Evolutionary conservation across 2,329 filamentous ascomycete species (phyloP), one percentile per base, ranked within the genome.

Genomic region (Mycosphaerella arachidis): DNA sequence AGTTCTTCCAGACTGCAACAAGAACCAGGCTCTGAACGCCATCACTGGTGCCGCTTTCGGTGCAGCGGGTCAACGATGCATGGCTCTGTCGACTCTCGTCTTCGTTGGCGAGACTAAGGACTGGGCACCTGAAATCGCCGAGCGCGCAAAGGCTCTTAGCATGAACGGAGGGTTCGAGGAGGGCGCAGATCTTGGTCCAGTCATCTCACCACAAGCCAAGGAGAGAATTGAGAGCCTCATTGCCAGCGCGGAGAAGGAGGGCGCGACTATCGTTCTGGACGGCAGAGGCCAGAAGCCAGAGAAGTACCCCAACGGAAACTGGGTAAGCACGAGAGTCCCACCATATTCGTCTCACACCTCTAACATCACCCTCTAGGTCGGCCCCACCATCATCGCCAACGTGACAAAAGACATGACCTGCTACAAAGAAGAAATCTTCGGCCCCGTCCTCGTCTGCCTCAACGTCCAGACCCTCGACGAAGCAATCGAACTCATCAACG

Each of bases 231-330:
- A 93, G 76, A 77, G 78, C 43, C 77, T 94, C 52, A 92, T 94
- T 68, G 83, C 84, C 37, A 89, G 85, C 62, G 90, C 90, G 43
- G 88, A 93, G 78, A 81, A 85, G 69, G 90, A 94, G 75, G 90
- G 91, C 55, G 90, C 90, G 16, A 92, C 85, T 7, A 89, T 94
- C 66, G 79, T 93, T n/a, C 82, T 94, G 27, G 90, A 94, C 70
- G 90, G 90, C 46, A 84, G 91, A 64, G 88, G 88, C 62, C 87
- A 82, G 77, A 87, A 84, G 75, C 88, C 89, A 6, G 79, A 79
- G 63, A 92, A 92, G 76, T 93, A 93, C 76, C 89, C 90, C 66
- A 85, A 92, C 73, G 90, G 90, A 70, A 93, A 94, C 81, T 94
- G 82, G 77, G 83, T 85, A 76, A 76, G 81, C 70, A 48, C n/a